Percentiles rank a stretch among this genome's conserved stretches.
Evolutionary conservation across 768 basidiomycete species (phyloP).

Genomic region (Suillus subalutaceus): DNA sequence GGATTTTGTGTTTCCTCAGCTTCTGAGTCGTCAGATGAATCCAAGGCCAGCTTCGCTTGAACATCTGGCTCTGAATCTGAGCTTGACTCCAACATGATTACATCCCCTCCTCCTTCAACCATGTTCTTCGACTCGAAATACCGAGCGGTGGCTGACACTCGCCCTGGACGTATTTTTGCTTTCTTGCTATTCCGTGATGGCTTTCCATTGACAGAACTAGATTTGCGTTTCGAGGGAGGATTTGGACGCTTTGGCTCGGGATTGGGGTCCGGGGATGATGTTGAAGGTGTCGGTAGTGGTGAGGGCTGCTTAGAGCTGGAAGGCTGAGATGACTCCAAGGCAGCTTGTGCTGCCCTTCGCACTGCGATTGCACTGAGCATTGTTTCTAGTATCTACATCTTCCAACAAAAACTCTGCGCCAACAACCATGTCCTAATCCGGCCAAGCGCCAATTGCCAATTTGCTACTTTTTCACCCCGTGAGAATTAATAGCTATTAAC

Average conservation of each 20-base stretch:
- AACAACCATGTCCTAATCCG: too few species aligned
- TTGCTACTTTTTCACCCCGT: too few species aligned
- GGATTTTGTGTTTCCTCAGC: not conserved
- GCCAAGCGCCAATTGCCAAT: too few species aligned
- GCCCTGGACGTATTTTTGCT: not conserved
- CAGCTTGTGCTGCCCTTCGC: conserved; percentile 2
- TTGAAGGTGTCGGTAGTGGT: not conserved
- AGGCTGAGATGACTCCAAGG: not conserved
- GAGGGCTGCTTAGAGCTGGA: not conserved
- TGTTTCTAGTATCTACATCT: too few species aligned
- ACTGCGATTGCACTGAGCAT: conserved; percentile 7
- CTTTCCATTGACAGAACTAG: not conserved
- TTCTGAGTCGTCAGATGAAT: conserved; percentile 5
- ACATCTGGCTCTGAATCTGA: conserved; percentile 1
- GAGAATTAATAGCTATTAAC: too few species aligned
- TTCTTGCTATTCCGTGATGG: not conserved
- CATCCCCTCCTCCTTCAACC: not conserved
- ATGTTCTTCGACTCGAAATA: not conserved
- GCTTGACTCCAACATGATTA: conserved; percentile 3
- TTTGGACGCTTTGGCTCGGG: not conserved
- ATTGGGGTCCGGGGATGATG: not conserved
- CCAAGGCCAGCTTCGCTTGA: not conserved
- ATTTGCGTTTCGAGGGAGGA: conserved; percentile 4
- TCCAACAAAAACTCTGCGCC: too few species aligned
- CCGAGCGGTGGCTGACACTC: not conserved